A percentile compares a stretch with the other conserved stretches of the same genome.
Evolutionary conservation across 495 filamentous ascomycete genomes (phyloP).

Genomic region (Penicillium ucsense): DNA sequence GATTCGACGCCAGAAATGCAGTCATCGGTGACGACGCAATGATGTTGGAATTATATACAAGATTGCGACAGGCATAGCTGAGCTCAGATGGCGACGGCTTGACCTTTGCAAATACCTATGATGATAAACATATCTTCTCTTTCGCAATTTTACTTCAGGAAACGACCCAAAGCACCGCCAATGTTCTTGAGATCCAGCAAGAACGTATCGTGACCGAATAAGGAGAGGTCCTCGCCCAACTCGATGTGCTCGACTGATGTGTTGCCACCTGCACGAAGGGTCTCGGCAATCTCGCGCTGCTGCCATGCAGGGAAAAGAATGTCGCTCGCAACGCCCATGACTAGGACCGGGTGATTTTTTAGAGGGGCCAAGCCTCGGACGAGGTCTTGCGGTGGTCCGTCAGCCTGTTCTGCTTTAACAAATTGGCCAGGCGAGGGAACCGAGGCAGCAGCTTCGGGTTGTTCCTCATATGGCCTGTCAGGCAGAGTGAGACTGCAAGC

Average conservation of each 20-base stretch:
- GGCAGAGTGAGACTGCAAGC: conserved; percentile 80
- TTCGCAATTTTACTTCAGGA: conserved; percentile 41
- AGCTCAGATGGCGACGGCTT: too few relatives aligned
- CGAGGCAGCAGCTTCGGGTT: conserved; percentile 37
- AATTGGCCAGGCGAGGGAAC: conserved; percentile 17
- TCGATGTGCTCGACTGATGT: conserved; percentile 75
- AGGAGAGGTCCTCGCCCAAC: conserved; percentile 78
- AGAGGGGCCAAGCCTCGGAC: conserved; percentile 63
- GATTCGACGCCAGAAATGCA: too few relatives aligned
- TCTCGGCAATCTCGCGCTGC: conserved; percentile 86
- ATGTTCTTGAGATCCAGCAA: conserved; percentile 87
- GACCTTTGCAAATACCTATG: too few relatives aligned
- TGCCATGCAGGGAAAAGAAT: conserved; percentile 98
- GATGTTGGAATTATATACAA: too few relatives aligned
- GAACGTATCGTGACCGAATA: conserved; percentile 97
- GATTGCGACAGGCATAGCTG: too few relatives aligned
- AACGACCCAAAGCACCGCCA: conserved; percentile 69
- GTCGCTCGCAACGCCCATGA: conserved; percentile 92
- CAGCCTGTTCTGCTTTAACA: conserved; percentile 5
- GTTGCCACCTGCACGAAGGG: conserved; percentile 69
- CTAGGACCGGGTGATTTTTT: conserved; percentile 65
- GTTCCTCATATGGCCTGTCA: conserved; percentile 75
- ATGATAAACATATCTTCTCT: too few relatives aligned
- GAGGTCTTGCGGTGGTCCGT: conserved; percentile 60
- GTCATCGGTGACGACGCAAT: too few relatives aligned